Percentiles rank a stretch among this genome's conserved stretches.
Evolutionary conservation across 192 early-diverging fungal species (phyloP).

Genomic region (Mortierella alpina): DNA sequence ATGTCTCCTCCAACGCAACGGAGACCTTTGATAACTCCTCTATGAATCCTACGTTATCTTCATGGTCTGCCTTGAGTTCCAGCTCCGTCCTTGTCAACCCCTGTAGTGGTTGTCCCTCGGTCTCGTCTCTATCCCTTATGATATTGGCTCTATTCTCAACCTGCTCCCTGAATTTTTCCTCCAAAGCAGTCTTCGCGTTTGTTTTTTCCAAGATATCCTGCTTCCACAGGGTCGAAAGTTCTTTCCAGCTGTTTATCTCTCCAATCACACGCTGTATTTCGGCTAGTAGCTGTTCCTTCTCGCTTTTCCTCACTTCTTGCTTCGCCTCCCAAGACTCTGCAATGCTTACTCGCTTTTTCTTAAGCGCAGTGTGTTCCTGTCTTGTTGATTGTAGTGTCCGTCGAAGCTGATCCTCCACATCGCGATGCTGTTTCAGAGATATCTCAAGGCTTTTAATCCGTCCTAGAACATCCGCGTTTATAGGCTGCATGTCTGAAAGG

Average conservation of each 20-base stretch:
- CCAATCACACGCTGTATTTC: too few relatives aligned
- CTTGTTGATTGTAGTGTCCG: not conserved
- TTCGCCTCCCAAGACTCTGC: too few relatives aligned
- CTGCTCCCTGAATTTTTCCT: conserved; percentile 1
- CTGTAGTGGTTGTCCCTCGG: conserved; percentile 3
- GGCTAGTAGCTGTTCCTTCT: not conserved
- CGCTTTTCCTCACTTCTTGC: conserved; percentile 12
- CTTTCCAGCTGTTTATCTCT: too few relatives aligned
- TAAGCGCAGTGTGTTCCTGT: not conserved
- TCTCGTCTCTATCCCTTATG: conserved; percentile 14
- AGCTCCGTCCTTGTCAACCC: not conserved
- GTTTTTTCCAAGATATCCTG: conserved; percentile 1
- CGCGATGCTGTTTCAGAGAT: conserved; percentile 22
- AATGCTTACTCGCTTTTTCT: not conserved
- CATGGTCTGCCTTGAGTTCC: not conserved
- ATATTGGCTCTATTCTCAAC: conserved; percentile 1
- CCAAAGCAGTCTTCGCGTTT: not conserved
- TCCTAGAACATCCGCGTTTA: conserved; percentile 9
- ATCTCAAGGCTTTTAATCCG: conserved; percentile 42
- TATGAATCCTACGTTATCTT: not conserved
- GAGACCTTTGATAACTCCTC: not conserved
- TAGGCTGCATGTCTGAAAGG: conserved; percentile 19
- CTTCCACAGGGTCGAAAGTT: not conserved
- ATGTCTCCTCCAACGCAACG: not conserved
- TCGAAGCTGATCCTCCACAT: not conserved